Evolutionary conservation across 805 yeast genomes (phyloP).

Genomic region (Kazachstania viticola): DNA sequence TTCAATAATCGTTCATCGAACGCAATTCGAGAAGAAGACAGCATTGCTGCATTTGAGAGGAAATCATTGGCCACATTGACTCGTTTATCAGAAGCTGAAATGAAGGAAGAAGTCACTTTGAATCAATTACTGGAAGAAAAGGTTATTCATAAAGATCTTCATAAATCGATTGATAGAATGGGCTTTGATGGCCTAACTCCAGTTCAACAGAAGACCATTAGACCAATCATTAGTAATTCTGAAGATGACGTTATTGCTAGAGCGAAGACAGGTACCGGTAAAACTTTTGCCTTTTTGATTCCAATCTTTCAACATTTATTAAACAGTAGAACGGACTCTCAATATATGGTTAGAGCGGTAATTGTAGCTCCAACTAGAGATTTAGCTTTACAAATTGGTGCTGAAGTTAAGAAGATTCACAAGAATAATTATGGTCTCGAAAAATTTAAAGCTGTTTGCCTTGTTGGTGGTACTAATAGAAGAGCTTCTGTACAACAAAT

Average conservation of each 20-base stretch:
- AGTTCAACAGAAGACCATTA: slow-evolving; percentile 55
- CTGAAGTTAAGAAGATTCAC: slow-evolving; percentile 44
- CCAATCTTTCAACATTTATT: slow-evolving; percentile 57
- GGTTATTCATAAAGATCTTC: slow-evolving; percentile 19
- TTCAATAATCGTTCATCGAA: too few species aligned
- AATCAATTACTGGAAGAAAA: slow-evolving; percentile 21
- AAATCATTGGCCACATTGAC: slow-evolving; percentile 10
- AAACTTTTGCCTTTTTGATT: slow-evolving; percentile 78
- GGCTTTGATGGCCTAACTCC: slow-evolving; percentile 48
- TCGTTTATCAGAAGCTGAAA: slow-evolving; percentile 6
- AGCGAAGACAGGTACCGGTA: slow-evolving; percentile 94
- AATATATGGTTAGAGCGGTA: slow-evolving; percentile 42
- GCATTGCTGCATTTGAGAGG: slow-evolving; percentile 6
- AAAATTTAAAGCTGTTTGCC: slow-evolving; percentile 33
- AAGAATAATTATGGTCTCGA: slow-evolving; percentile 16
- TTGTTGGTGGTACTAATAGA: slow-evolving; percentile 59
- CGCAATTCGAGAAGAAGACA: slow-evolving; percentile 4
- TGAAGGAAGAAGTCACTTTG: slow-evolving; percentile 16
- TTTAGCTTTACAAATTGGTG: slow-evolving; percentile 70
- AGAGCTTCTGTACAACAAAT: slow-evolving; percentile 27
- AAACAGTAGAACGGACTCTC: slow-evolving; percentile 20
- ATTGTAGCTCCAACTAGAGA: slow-evolving; percentile 87
- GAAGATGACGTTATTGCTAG: slow-evolving; percentile 56
- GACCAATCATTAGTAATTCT: slow-evolving; percentile 41
- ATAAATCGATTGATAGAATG: slow-evolving; percentile 30